Evolutionary conservation across 2,329 filamentous ascomycete genomes (phyloP).

Genomic region (Penicillium sp.): DNA sequence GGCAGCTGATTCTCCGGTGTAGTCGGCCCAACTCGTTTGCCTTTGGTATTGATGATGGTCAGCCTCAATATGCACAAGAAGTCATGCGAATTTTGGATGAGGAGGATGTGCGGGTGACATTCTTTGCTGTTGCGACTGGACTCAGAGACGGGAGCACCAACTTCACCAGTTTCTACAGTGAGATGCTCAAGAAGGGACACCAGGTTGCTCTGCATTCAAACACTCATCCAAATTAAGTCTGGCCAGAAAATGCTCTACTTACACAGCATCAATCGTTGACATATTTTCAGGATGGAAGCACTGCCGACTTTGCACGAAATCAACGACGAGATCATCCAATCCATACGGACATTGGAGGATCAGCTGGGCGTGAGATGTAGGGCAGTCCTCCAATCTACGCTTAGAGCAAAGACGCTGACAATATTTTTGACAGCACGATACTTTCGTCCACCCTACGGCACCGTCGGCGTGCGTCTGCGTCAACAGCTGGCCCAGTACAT

Average conservation of each 20-base stretch:
- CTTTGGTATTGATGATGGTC: constrained; percentile 72
- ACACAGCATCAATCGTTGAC: constrained; percentile 1
- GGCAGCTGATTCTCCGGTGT: constrained; percentile 65
- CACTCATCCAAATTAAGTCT: constrained; percentile 64
- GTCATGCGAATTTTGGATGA: constrained; percentile 65
- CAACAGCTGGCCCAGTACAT: constrained; percentile 61
- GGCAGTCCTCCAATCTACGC: constrained; percentile 37
- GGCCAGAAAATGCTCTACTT: not conserved
- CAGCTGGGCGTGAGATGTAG: constrained; percentile 41
- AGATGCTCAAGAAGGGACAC: constrained; percentile 65
- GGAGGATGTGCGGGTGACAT: constrained; percentile 67
- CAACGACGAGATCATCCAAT: constrained; percentile 43
- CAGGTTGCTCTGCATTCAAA: constrained; percentile 71
- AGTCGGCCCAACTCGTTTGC: constrained; percentile 71
- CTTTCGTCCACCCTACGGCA: constrained; percentile 72
- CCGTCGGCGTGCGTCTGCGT: constrained; percentile 67
- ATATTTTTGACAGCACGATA: constrained; percentile 50
- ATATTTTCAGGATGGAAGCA: constrained; percentile 41
- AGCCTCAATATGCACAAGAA: constrained; percentile 61
- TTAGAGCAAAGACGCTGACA: constrained; percentile 41
- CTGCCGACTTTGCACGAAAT: constrained; percentile 38
- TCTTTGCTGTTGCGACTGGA: constrained; percentile 70
- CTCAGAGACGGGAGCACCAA: constrained; percentile 63
- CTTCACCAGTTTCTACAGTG: constrained; percentile 65
- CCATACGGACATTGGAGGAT: constrained; percentile 37